phyloP scores from a whole-genome alignment of 345 rosid genomes.

The Aquilaria malaccensis region DNA sequence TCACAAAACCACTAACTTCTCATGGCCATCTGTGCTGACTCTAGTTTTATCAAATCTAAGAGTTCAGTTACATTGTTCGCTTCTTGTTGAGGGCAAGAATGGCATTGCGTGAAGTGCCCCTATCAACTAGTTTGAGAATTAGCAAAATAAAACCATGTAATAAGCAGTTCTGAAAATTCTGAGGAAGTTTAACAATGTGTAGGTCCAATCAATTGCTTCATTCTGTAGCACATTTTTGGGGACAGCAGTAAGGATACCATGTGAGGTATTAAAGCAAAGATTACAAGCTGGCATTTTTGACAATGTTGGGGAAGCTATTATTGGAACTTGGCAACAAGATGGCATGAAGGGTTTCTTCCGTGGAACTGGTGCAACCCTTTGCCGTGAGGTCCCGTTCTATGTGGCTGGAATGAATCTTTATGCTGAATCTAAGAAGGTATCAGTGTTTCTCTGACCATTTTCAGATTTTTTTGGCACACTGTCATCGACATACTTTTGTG shows the following conservation, averaged over 20 bases:
- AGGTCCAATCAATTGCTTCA: slow-evolving; percentile 94
- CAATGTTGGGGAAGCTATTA: slow-evolving; percentile 86
- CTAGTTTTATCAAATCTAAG: too few species aligned
- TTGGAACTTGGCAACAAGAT: slow-evolving; percentile 92
- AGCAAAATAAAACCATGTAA: too few species aligned
- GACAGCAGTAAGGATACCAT: slow-evolving; percentile 90
- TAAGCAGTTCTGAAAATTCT: too few species aligned
- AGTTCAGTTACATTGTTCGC: too few species aligned
- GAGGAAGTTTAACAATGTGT: slow-evolving; percentile 16
- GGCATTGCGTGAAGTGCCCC: too few species aligned
- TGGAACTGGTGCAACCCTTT: slow-evolving; percentile 95
- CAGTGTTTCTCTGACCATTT: background rate
- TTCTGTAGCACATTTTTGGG: slow-evolving; percentile 94
- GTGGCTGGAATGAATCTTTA: slow-evolving; percentile 94
- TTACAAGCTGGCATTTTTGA: slow-evolving; percentile 85
- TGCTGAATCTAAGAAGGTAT: slow-evolving; percentile 93
- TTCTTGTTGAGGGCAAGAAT: too few species aligned
- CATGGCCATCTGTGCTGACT: too few species aligned
- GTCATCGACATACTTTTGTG: too few species aligned
- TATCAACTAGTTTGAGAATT: too few species aligned
- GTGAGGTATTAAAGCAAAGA: slow-evolving; percentile 98
- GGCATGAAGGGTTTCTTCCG: slow-evolving; percentile 92
- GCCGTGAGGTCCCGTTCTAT: slow-evolving; percentile 94
- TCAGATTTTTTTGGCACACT: too few species aligned
- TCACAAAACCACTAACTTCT: too few species aligned